Evolutionary conservation across 805 yeast species (phyloP), one percentile per base, ranked within the genome.

Genomic region (Ogataea minuta): DNA sequence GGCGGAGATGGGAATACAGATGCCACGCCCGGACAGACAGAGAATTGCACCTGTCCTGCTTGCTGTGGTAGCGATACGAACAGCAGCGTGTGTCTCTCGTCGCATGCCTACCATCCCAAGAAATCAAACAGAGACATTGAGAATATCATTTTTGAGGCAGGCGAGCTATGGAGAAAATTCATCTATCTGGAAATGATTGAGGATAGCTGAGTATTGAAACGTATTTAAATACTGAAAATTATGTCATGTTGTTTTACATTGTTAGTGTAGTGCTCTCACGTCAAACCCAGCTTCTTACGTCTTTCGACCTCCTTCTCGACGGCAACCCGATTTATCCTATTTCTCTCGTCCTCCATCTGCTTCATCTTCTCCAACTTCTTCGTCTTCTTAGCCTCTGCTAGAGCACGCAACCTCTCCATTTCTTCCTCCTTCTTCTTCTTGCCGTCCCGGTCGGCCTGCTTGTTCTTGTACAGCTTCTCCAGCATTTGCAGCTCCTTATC

Each of bases 81-180:
- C 33, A 30, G 38, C 8, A 13, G 20, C 2, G 10, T 29, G 5
- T 40, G 44, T 16, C 27, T 31, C 16, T 15, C 41, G 14, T 34
- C 49, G 15, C 36, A 35, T 32, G 23, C 33, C 20, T 48, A 44
- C 35, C 43, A 34, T 6, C 41, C 44, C 17, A 51, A 48, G 16
- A 58, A 58, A 36, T 57, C 63, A 10, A 58, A 53, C 34, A 49
- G 67, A 43, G 87, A 84, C 49, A 82, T 87, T 57, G 89, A 84
- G 54, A 82, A 81, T 48, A 71, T 87, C 20, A 71, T 86, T 29
- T 65, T 68, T 39, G 90, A 82, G 57, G 90, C 95, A 2, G 95
- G 95, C 23, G 95, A 87, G 54, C 68, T 84, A 29, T 87, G 95
- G 95, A 70, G 96, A 48, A 82, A 79, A 52, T 85, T 91, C 86